Base-by-base conservation (phyloP, 2,329 filamentous ascomycete species). In the Madurella mycetomatis region DNA sequence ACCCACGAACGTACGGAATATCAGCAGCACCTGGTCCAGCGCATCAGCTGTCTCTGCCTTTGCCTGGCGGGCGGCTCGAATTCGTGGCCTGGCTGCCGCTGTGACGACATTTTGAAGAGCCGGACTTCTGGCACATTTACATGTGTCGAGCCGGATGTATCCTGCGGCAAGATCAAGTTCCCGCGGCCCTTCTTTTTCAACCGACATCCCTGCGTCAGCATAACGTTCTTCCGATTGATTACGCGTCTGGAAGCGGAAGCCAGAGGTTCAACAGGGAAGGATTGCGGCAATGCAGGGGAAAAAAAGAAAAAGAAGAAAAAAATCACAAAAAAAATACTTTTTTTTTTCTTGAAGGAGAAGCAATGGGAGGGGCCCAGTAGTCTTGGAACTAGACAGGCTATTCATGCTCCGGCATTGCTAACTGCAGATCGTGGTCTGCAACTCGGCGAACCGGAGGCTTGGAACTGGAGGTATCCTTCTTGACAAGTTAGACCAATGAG, bases 301-400 rank as follows among this genome's bases (percentile, higher is more conserved):
- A 30, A 47, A 40, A 46, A 44, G 42, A 40, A 49, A 34, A 19
- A 39, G 47, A 52, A 45, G 50, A 55, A 58, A 54, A 18, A 50
- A n/a, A 46, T 39, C 34, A 19, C 16, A 31, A 47, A 41, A 53
- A 42, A 41, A 52, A 15, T 47, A 37, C 7, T 16, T 32, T 56
- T 59, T 59, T 59, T 53, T 59, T 53, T 47, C 40, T 51, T 17
- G 47, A n/a, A 45, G 49, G 58, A 52, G 42, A 39, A n/a, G 51
- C 12, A 17, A 45, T 15, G 16, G 44, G 50, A 51, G 34, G 34
- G 32, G 19, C 18, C 18, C 40, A 30, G 15, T 4, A 11, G 32
- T 30, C 31, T 41, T 55, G 41, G 42, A 12, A 41, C 41, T 34
- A 5, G 41, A 50, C 39, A 19, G 43, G 30, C 42, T 41, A 16